These are phyloP conservation scores for Vitis hybrid DNA, from an alignment of 177 flowering plant species.

Conservation along the genomic window DNA sequence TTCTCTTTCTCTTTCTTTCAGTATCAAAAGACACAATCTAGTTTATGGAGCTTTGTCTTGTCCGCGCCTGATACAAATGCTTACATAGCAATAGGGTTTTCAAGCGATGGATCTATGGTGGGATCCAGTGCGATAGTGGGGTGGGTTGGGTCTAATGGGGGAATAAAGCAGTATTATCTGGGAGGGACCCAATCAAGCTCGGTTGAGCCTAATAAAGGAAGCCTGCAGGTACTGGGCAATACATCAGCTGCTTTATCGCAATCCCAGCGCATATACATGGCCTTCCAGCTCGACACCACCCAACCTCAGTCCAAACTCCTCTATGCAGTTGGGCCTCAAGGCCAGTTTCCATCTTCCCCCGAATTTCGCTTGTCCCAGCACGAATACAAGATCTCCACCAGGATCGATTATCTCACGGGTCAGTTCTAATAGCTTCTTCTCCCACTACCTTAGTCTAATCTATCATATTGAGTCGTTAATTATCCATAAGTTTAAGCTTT, in stretches of 20 bases:
- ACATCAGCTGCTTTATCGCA: conserved; percentile 23
- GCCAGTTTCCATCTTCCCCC: conserved; percentile 34
- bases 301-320: conserved; percentile 35
- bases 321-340: conserved; percentile 51
- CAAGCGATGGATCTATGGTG: conserved; percentile 52
- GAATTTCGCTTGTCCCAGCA: conserved; percentile 35
- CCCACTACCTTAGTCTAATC: no score
- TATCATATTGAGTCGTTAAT: no score
- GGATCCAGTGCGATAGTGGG: conserved; percentile 74
- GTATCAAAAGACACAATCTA: conserved; percentile 37
- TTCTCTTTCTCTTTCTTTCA: conserved; percentile 16
- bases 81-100: conserved; percentile 65
- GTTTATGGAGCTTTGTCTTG: conserved; percentile 64
- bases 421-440: no score
- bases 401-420: no score
- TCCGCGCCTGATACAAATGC: conserved; percentile 49
- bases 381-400: conserved; percentile 29
- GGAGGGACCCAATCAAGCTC: conserved; percentile 25
- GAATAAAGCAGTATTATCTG: conserved; percentile 45
- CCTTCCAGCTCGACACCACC: conserved; percentile 49
- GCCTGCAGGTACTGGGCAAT: conserved; percentile 26
- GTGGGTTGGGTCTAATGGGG: conserved; percentile 31
- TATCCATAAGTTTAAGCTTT: no score
- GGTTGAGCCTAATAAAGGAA: conserved; percentile 52
- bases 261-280: conserved; percentile 41